Percentiles rank a stretch among this genome's conserved stretches.
phyloP scores from a whole-genome alignment of 257 asterid species.

The Solanum arcanum region DNA sequence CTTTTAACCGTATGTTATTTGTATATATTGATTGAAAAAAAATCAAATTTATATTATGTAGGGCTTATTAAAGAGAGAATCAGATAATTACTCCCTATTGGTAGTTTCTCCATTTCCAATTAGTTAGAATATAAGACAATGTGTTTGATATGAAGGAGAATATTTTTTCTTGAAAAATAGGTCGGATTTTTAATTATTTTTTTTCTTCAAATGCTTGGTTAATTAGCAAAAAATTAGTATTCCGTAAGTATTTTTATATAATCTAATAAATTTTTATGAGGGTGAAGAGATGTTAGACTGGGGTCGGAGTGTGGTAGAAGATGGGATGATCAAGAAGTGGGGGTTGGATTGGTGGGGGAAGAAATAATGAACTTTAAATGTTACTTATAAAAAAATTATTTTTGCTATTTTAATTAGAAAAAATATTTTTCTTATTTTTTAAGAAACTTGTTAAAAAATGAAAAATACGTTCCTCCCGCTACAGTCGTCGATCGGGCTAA shows the following conservation, averaged over 20 bases:
- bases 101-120: background rate
- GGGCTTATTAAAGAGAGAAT: background rate
- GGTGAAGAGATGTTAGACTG: background rate
- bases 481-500: fast-evolving
- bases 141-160: background rate
- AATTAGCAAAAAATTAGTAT: too few species aligned
- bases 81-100: background rate
- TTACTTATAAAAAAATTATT: background rate
- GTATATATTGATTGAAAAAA: background rate
- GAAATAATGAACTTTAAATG: background rate
- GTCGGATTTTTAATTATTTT: too few species aligned
- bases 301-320: background rate
- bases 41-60: background rate
- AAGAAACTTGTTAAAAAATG: too few species aligned
- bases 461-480: background rate
- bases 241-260: too few species aligned
- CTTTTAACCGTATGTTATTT: background rate
- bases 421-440: too few species aligned
- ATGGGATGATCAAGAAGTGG: background rate
- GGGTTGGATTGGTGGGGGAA: background rate
- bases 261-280: too few species aligned
- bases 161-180: too few species aligned
- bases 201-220: background rate
- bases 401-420: too few species aligned
- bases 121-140: background rate